phyloP scores from a whole-genome alignment of 768 basidiomycete species.

The Brasilioporus rufonigricans region DNA sequence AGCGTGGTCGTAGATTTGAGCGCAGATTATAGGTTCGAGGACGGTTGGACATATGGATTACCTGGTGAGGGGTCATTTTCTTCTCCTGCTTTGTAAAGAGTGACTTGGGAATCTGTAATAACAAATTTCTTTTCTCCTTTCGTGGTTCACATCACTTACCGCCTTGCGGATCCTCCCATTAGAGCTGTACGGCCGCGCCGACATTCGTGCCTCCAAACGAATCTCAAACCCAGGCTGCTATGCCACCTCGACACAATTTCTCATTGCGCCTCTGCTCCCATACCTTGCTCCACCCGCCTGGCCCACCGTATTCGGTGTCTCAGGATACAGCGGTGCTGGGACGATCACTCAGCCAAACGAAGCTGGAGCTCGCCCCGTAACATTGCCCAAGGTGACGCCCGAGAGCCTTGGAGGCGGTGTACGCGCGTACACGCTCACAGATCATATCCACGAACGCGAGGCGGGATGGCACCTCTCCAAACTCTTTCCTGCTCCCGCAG shows the following conservation, averaged over 20 bases:
- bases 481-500: slow-evolving; percentile 39
- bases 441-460: slow-evolving; percentile 99
- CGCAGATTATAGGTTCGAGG: slow-evolving; percentile 95
- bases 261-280: slow-evolving; percentile 84
- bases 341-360: slow-evolving; percentile 69
- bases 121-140: slow-evolving; percentile 34
- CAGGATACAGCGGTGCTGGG: slow-evolving; percentile 95
- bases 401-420: slow-evolving; percentile 74
- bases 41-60: slow-evolving; percentile 95
- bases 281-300: slow-evolving; percentile 55
- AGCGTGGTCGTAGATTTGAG: slow-evolving; percentile 91
- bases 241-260: slow-evolving; percentile 88
- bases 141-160: slow-evolving; percentile 2
- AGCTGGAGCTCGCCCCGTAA: slow-evolving; percentile 63
- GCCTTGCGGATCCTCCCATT: not conserved
- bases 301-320: slow-evolving; percentile 89
- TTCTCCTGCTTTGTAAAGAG: slow-evolving; percentile 28
- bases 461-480: slow-evolving; percentile 78
- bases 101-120: slow-evolving; percentile 35
- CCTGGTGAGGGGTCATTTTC: slow-evolving; percentile 78
- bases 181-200: slow-evolving; percentile 86
- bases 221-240: slow-evolving; percentile 99
- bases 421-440: slow-evolving; percentile 86
- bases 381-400: slow-evolving; percentile 77
- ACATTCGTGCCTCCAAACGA: slow-evolving; percentile 68